Percentiles rank a stretch among this genome's conserved stretches.
Evolutionary conservation across 2,329 filamentous ascomycete genomes (phyloP).

Genomic region (Stagonosporopsis vannaccii): DNA sequence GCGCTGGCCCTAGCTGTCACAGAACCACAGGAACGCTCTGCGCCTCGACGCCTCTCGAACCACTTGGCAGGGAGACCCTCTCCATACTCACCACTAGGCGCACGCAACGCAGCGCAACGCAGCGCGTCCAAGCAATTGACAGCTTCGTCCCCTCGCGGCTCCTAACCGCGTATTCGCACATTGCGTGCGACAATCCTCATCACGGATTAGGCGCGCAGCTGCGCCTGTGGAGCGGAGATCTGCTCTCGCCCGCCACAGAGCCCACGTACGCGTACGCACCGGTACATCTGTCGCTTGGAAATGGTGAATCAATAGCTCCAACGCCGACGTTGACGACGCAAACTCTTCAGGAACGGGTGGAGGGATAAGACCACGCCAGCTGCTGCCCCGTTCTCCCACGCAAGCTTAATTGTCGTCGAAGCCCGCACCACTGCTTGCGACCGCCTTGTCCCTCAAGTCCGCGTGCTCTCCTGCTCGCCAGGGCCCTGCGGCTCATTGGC

Average conservation of each 20-base stretch:
- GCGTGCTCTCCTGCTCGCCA: neutral
- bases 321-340: constrained; percentile 6
- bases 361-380: constrained; percentile 5
- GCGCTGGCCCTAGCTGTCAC: constrained; percentile 8
- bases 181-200: constrained; percentile 8
- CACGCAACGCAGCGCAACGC: neutral
- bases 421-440: constrained; percentile 4
- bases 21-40: constrained; percentile 7
- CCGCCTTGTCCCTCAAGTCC: constrained; percentile 1
- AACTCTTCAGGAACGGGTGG: constrained; percentile 11
- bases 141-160: constrained; percentile 3
- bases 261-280: constrained; percentile 19
- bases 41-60: constrained; percentile 12
- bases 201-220: constrained; percentile 2
- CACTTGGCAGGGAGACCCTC: neutral
- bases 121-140: neutral
- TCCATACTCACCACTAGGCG: neutral
- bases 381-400: constrained; percentile 6
- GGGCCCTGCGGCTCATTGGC: neutral
- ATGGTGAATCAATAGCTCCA: constrained; percentile 14
- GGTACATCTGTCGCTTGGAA: neutral
- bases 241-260: constrained; percentile 11
- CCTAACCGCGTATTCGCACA: constrained; percentile 1
- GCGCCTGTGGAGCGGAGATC: constrained; percentile 9
- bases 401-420: neutral